Evolutionary conservation across 495 filamentous ascomycete species (phyloP).

Genomic region (Xylaria palmicola): DNA sequence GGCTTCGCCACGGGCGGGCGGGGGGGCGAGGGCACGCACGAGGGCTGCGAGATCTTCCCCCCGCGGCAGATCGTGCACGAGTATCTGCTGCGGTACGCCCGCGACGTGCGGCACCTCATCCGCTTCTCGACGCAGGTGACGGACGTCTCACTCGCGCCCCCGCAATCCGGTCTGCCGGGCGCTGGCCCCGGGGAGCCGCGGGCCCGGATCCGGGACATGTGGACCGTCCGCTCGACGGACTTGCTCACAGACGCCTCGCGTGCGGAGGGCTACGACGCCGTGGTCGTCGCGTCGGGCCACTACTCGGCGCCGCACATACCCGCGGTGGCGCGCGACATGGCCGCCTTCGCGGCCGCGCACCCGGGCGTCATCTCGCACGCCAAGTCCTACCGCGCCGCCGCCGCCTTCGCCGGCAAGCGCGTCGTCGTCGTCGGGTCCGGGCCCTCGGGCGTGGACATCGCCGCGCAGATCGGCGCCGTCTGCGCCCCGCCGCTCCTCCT

Average conservation of each 20-base stretch:
- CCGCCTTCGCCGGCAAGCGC: constrained; percentile 52
- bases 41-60: constrained; percentile 67
- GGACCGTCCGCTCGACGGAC: constrained; percentile 49
- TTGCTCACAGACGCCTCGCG: constrained; percentile 31
- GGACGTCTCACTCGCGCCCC: constrained; percentile 28
- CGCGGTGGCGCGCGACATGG: constrained; percentile 35
- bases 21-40: constrained; percentile 6
- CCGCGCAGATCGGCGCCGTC: constrained; percentile 63
- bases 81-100: constrained; percentile 74
- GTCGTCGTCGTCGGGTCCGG: constrained; percentile 73
- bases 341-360: constrained; percentile 54
- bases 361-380: constrained; percentile 74
- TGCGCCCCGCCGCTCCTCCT: constrained; percentile 42
- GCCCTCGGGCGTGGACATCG: constrained; percentile 79
- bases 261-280: constrained; percentile 67
- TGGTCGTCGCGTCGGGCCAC: constrained; percentile 83
- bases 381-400: constrained; percentile 69
- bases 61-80: constrained; percentile 61
- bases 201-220: constrained; percentile 31
- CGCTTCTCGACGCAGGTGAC: constrained; percentile 43
- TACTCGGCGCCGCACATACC: constrained; percentile 73
- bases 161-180: not conserved
- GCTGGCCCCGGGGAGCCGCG: constrained; percentile 16
- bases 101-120: constrained; percentile 54
- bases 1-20: constrained; percentile 49